Evolutionary conservation across 306 rosid genomes (phyloP).

Genomic region (Prunus mira): DNA sequence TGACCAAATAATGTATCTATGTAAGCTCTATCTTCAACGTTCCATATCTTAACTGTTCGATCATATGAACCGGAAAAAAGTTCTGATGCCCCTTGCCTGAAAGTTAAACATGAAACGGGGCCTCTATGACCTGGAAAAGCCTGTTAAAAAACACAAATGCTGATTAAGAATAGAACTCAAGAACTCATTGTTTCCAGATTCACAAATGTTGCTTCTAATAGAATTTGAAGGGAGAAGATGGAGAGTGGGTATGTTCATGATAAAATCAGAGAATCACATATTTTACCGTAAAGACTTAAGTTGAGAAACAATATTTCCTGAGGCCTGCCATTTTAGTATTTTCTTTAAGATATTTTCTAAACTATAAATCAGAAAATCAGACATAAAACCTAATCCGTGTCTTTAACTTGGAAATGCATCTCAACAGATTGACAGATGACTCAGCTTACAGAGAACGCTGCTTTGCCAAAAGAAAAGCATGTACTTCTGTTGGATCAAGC

Average conservation of each 20-base stretch:
- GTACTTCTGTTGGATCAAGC: neutral
- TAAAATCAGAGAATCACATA: neutral
- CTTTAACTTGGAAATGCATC: neutral
- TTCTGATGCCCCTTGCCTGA: conserved; percentile 90
- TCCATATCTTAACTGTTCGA: conserved; percentile 92
- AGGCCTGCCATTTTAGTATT: neutral
- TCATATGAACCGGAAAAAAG: conserved; percentile 96
- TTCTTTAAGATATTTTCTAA: neutral
- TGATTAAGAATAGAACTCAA: conserved; percentile 12
- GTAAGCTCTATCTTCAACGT: conserved; percentile 89
- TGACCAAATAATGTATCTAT: conserved; percentile 87
- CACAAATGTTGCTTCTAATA: neutral
- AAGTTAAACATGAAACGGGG: conserved; percentile 75
- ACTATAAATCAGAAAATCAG: neutral
- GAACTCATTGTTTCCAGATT: neutral
- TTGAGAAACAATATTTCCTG: neutral
- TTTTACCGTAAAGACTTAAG: neutral
- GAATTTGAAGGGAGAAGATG: neutral
- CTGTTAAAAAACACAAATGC: conserved; percentile 42
- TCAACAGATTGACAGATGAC: neutral
- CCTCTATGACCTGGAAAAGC: conserved; percentile 94
- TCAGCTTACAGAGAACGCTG: neutral
- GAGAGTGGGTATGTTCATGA: neutral
- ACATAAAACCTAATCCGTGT: neutral
- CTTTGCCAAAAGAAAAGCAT: neutral